Evolutionary conservation across 306 rosid species (phyloP).

Genomic region (Sphenostylis stenocarpa): DNA sequence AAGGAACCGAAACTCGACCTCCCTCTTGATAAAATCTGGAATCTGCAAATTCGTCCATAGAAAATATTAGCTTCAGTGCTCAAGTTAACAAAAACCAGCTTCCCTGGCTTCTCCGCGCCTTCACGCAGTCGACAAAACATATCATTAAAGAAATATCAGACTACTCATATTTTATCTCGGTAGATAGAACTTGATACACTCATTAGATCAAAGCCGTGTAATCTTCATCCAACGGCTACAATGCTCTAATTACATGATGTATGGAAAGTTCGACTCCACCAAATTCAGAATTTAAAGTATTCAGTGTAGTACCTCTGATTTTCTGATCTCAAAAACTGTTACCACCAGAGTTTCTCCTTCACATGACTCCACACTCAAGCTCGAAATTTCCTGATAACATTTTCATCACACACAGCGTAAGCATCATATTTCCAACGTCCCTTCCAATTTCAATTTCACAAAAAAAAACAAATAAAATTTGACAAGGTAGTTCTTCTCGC

Average conservation of each 20-base stretch:
- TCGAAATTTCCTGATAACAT: conserved; percentile 74
- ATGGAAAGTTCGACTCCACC: not conserved
- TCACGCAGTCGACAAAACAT: not conserved
- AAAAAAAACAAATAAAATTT: not conserved
- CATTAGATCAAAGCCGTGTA: not conserved
- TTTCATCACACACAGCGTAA: conserved; percentile 16
- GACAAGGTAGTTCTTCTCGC: not conserved
- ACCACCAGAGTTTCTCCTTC: conserved; percentile 75
- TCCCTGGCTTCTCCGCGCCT: not conserved
- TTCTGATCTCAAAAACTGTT: conserved; percentile 77
- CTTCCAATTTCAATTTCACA: not conserved
- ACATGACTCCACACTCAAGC: conserved; percentile 84
- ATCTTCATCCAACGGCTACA: not conserved
- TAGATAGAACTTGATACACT: not conserved
- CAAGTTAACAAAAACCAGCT: conserved; percentile 1
- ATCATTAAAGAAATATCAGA: not conserved
- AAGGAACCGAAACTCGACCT: conserved; percentile 88
- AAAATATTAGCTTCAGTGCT: conserved; percentile 12
- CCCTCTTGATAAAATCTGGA: conserved; percentile 85
- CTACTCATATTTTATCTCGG: not conserved
- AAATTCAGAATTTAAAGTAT: conserved; percentile 16
- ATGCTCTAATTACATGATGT: not conserved
- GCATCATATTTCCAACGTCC: not conserved
- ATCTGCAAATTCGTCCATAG: conserved; percentile 51
- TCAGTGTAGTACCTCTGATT: conserved; percentile 60